Base-by-base conservation (phyloP, 2,329 filamentous ascomycete genomes). In the Celoporthe dispersa region DNA sequence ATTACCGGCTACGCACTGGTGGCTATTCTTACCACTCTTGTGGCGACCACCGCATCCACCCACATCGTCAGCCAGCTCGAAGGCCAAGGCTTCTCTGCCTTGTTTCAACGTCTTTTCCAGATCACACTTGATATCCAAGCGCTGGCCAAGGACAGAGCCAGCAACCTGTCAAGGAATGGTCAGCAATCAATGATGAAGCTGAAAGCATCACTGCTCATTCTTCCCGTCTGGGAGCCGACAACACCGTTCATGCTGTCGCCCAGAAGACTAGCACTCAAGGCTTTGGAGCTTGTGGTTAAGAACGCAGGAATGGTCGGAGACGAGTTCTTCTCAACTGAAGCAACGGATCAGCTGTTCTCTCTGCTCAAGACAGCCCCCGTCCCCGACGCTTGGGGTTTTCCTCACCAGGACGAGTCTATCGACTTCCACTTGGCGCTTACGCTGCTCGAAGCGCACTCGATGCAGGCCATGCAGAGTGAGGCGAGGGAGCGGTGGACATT, bases 121-220 rank as follows among this genome's bases (percentile, higher is more conserved):
- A 77, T 80, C 22, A 76, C 84, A 14, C 80, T 84, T 19, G 88
- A 91, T 66, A 87, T 94, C 35, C 79, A 80, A n/a, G 80, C 81
- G 25, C 78, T 93, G n/a, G 86, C 87, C 0, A 87, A 86, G 71
- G 90, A 92, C 51, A 87, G 90, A 41, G 87, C 87, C 73, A 88
- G 81, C 69, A 94, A 94, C 73, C 84, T 94, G 76, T 91, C 93
- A 0, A 91, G 86, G 75, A 84, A 88, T 39, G 87, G 86, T 14
- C 89, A 90, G 74, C 82, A 81, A 22, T 83, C 87, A 0, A 76
- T 94, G 9, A 74, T 79, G 9, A 81, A 84, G 0, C 83, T 93
- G 57, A 88, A 89, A 70, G 78, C 80, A 1, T 79, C 82, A 3
- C 75, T 93, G 3, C 78, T 85, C 63, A 80, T 84, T 33, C 82